These are phyloP conservation scores for Emericellopsis atlantica DNA, from an alignment of 2,329 filamentous ascomycete genomes.

Conservation along the genomic window DNA sequence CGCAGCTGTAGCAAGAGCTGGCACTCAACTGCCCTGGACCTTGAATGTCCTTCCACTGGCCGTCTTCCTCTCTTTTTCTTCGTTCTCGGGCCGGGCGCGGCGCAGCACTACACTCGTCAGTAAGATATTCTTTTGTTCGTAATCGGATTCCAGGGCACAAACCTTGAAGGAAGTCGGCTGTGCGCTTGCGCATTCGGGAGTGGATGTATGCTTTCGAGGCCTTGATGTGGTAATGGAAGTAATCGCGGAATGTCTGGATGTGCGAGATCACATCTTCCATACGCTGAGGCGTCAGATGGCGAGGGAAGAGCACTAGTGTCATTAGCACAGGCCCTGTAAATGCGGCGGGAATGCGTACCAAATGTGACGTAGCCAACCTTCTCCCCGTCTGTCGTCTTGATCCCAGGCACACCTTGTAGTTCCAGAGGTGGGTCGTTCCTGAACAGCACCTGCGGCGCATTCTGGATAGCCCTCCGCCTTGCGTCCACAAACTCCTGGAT, in stretches of 20 bases:
- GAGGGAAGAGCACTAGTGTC: conserved; percentile 74
- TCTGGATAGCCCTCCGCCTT: conserved; percentile 86
- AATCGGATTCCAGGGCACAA: conserved; percentile 13
- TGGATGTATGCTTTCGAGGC: conserved; percentile 99
- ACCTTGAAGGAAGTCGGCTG: conserved; percentile 97
- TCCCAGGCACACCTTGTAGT: conserved; percentile 74
- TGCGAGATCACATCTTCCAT: conserved; percentile 95
- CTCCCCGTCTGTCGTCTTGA: conserved; percentile 61
- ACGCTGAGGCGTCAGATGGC: conserved; percentile 81
- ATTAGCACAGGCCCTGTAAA: not conserved
- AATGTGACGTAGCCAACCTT: conserved; percentile 98
- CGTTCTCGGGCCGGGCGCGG: conserved; percentile 84
- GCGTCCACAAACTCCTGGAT: conserved; percentile 98
- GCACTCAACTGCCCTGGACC: conserved; percentile 25
- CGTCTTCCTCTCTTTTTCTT: conserved; percentile 97
- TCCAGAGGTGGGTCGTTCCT: conserved; percentile 89
- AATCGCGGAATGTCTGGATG: conserved; percentile 99
- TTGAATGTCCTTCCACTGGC: conserved; percentile 91
- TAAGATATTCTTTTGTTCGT: not conserved
- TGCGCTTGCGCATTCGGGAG: conserved; percentile 93
- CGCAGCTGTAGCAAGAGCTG: too few species aligned
- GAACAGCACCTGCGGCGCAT: conserved; percentile 95
- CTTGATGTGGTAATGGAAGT: conserved; percentile 99
- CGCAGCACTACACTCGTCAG: conserved; percentile 58
- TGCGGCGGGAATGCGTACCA: conserved; percentile 40